phyloP scores from a whole-genome alignment of 225 moss, liverwort and hornwort species.

The Straminergon stramineum region DNA sequence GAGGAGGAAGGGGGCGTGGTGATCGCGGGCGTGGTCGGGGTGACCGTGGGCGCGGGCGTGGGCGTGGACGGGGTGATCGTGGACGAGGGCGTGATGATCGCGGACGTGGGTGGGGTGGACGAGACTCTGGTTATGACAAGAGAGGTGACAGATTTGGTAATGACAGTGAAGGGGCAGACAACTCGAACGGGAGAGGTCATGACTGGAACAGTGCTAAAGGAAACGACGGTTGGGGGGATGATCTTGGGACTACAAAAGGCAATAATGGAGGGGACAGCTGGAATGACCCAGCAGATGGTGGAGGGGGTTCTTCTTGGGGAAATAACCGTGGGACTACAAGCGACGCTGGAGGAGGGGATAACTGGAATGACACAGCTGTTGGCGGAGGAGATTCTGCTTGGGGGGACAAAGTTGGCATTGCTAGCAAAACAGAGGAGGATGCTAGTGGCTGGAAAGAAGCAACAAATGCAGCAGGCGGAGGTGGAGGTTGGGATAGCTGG shows the following conservation, averaged over 20 bases:
- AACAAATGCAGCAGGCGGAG: constrained; percentile 5
- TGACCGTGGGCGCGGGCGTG: background rate
- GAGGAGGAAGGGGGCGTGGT: constrained; percentile 24
- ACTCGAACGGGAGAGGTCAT: constrained; percentile 6
- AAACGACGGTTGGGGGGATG: constrained; percentile 5
- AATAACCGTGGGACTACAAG: constrained; percentile 2
- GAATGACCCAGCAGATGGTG: constrained; percentile 4
- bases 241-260: constrained; percentile 4
- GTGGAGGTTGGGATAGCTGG: constrained; percentile 6
- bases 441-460: constrained; percentile 2
- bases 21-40: constrained; percentile 30
- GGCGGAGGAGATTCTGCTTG: constrained; percentile 8
- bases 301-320: constrained; percentile 5
- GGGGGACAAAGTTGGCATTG: constrained; percentile 11
- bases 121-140: constrained; percentile 16
- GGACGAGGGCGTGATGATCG: constrained; percentile 10
- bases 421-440: constrained; percentile 10
- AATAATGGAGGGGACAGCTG: constrained; percentile 2
- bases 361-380: constrained; percentile 10
- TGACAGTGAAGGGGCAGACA: constrained; percentile 20
- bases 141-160: constrained; percentile 23
- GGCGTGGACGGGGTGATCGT: constrained; percentile 6
- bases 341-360: constrained; percentile 7
- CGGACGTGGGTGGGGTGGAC: constrained; percentile 13
- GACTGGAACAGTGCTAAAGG: constrained; percentile 23